Conservation (phyloP, 345 rosid species). For the Geranium brycei region DNA sequence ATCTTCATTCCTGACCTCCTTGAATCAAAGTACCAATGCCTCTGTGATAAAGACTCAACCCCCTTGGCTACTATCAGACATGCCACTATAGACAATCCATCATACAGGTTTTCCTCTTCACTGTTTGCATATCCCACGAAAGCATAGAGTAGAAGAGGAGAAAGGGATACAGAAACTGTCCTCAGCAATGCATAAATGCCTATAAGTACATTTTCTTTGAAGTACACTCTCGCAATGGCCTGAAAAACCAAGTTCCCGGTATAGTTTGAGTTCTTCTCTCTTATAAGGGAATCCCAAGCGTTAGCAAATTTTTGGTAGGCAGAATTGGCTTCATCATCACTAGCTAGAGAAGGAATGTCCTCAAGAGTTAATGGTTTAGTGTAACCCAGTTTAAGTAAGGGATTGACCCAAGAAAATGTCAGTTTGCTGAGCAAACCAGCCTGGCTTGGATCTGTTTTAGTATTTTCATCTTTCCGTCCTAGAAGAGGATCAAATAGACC, state of each 20-base stretch:
- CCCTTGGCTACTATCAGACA: slow-evolving; percentile 34
- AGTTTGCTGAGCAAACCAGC: slow-evolving; percentile 38
- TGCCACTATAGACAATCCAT: slow-evolving; percentile 42
- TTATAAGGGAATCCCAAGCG: slow-evolving; percentile 32
- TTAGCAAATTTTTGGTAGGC: slow-evolving; percentile 41
- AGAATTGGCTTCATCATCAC: slow-evolving; percentile 42
- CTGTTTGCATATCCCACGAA: slow-evolving; percentile 45
- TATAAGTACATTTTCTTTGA: slow-evolving; percentile 38
- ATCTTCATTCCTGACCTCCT: slow-evolving; percentile 66
- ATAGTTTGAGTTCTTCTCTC: slow-evolving; percentile 15
- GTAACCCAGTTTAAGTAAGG: slow-evolving; percentile 47
- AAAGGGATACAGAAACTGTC: slow-evolving; percentile 33
- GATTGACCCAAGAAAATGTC: slow-evolving; percentile 56
- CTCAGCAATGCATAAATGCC: slow-evolving; percentile 37
- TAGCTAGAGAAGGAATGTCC: slow-evolving; percentile 46
- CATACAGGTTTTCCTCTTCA: slow-evolving; percentile 20
- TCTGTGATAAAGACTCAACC: slow-evolving; percentile 55
- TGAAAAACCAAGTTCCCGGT: slow-evolving; percentile 32
- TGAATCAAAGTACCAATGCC: slow-evolving; percentile 53
- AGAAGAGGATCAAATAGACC: slow-evolving; percentile 39
- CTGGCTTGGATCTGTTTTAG: slow-evolving; percentile 19
- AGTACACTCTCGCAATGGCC: slow-evolving; percentile 35
- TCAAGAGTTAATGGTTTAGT: slow-evolving; percentile 38
- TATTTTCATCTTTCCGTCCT: slow-evolving; percentile 13
- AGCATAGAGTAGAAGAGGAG: slow-evolving; percentile 51